Base-by-base conservation (phyloP, 345 rosid genomes). In the Erysimum cheiranthoides region DNA sequence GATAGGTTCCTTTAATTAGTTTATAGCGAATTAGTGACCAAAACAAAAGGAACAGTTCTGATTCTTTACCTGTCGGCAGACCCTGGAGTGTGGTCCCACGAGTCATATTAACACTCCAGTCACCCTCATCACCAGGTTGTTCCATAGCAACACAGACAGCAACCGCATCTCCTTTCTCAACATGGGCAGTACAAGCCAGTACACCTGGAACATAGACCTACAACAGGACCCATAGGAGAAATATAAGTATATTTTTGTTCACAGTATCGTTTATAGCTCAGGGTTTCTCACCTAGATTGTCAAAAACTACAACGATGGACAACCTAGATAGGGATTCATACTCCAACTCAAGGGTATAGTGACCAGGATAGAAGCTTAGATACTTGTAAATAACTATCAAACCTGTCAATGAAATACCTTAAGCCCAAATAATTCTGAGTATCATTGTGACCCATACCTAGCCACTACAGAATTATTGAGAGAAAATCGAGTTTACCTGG, bases 201-300 rank as follows among this genome's bases (percentile, higher is more conserved):
- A 88, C 93, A 82, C 99, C 99, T 56, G 99, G 99, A 65, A 95
- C 98, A 82, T 80, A 95, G 28, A 90, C 89, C 99, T 95, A 84
- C 72, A 82, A 73, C 52, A 71, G 50, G 56, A 80, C 27, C 43
- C 74, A 58, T 58, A 69, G 38, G 34, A 82, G 61, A 57, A 74
- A 38, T 3, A 69, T 32, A 38, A 56, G 12, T 16, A 17, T n/a
- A 10, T 0, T 3, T 5, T 6, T 8, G 4, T 40, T 59, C 53
- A 17, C 30, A 35, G 11, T 17, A 66, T 46, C 0, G 17, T 39
- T 57, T 8, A 53, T 21, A 12, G 34, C 76, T 8, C 11, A 5
- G 27, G 10, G 6, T 10, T 25, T 58, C 17, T 63, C 51, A 65
- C 12, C 13, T 52, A 30, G 14, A 63, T 31, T 52, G 47, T 28